Percentiles rank a stretch among this genome's conserved stretches.
Conservation (phyloP, 208 protist genomes). For the Zelonia costaricensis region DNA sequence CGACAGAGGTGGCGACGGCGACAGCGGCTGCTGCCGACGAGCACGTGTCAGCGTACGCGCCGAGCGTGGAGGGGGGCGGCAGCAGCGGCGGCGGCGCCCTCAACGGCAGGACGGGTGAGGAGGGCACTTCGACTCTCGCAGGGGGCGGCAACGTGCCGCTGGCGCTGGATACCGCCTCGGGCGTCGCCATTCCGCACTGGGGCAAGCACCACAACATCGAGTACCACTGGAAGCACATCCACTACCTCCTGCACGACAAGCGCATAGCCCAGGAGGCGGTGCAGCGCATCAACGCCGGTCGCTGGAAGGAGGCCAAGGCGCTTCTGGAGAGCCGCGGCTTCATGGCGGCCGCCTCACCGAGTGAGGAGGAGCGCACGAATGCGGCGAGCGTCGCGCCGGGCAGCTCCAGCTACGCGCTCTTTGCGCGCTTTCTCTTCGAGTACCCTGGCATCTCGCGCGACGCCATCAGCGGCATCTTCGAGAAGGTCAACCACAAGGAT, state of each 20-base stretch:
- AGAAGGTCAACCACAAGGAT: constrained; percentile 61
- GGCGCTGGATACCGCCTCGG: constrained; percentile 3
- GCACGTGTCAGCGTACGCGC: too few species aligned
- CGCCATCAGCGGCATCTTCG: constrained; percentile 75
- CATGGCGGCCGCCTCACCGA: constrained; percentile 26
- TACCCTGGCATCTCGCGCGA: constrained; percentile 64
- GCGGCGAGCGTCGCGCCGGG: constrained; percentile 9
- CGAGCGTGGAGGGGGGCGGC: constrained; percentile 7
- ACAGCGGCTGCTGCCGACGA: too few species aligned
- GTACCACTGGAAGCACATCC: constrained; percentile 91
- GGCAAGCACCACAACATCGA: constrained; percentile 34
- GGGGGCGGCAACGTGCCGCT: constrained; percentile 11
- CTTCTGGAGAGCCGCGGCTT: constrained; percentile 57
- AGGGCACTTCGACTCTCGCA: too few species aligned
- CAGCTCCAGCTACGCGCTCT: constrained; percentile 39
- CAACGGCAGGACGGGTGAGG: too few species aligned
- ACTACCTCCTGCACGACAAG: constrained; percentile 80
- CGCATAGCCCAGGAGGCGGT: constrained; percentile 61
- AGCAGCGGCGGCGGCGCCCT: background rate
- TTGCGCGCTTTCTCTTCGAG: constrained; percentile 76
- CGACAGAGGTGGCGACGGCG: background rate
- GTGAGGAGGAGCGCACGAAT: constrained; percentile 23
- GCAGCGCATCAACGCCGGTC: constrained; percentile 55
- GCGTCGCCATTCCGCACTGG: constrained; percentile 17
- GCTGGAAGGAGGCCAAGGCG: constrained; percentile 72